Percentiles rank a stretch among this genome's conserved stretches.
These are phyloP conservation scores for Apodospora peruviana DNA, from an alignment of 495 filamentous ascomycete species.

Conservation along the genomic window DNA sequence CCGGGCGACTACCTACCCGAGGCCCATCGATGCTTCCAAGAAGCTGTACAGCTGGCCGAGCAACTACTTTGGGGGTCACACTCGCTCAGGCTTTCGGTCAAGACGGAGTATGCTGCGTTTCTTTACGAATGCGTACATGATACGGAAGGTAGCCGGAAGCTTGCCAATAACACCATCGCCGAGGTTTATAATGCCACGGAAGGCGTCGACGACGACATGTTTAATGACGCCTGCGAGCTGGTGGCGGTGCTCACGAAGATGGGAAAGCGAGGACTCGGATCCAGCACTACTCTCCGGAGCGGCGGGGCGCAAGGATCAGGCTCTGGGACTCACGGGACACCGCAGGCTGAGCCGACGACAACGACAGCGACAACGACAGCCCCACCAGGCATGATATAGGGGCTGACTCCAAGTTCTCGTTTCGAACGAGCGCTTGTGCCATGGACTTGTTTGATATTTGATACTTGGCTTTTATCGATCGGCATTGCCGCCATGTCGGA, in stretches of 20 bases:
- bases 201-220: slow-evolving; percentile 88
- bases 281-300: slow-evolving; percentile 21
- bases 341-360: slow-evolving; percentile 11
- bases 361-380: background rate
- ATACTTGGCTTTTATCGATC: too few species aligned
- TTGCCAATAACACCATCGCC: slow-evolving; percentile 78
- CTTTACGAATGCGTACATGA: slow-evolving; percentile 92
- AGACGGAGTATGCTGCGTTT: slow-evolving; percentile 91
- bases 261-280: slow-evolving; percentile 61
- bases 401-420: too few species aligned
- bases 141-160: slow-evolving; percentile 58
- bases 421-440: too few species aligned
- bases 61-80: slow-evolving; percentile 76
- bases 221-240: slow-evolving; percentile 70
- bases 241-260: slow-evolving; percentile 70
- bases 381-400: slow-evolving; percentile 5
- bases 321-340: slow-evolving; percentile 21
- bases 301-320: slow-evolving; percentile 23
- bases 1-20: slow-evolving; percentile 76
- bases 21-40: slow-evolving; percentile 73
- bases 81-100: slow-evolving; percentile 82
- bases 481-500: too few species aligned
- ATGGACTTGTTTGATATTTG: too few species aligned
- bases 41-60: slow-evolving; percentile 70
- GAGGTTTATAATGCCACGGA: slow-evolving; percentile 89